Conservation (phyloP, 305 asterid species). For the Andrographis paniculata region DNA sequence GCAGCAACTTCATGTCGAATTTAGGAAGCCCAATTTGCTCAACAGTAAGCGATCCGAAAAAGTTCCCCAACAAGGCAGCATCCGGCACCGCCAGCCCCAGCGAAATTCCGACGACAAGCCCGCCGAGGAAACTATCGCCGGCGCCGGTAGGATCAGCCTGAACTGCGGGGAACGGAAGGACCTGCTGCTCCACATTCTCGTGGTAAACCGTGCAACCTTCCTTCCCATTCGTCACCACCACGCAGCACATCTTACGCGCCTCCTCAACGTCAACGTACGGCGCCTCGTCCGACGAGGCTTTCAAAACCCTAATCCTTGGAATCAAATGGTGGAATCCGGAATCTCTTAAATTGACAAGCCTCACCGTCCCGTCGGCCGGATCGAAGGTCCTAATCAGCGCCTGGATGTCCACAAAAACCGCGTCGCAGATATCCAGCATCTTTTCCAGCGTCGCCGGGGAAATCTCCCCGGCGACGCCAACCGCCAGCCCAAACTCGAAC, state of each 20-base stretch:
- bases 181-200: conserved; percentile 44
- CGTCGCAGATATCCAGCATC: conserved; percentile 58
- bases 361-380: conserved; percentile 57
- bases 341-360: conserved; percentile 44
- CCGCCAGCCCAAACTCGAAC: conserved; percentile 74
- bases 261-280: conserved; percentile 58
- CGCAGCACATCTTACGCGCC: conserved; percentile 61
- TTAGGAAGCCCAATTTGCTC: conserved; percentile 71
- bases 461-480: conserved; percentile 90
- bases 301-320: conserved; percentile 57
- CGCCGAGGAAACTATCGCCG: conserved; percentile 93
- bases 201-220: conserved; percentile 69
- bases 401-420: conserved; percentile 80
- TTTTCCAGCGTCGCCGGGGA: conserved; percentile 59
- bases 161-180: conserved; percentile 53
- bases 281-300: conserved; percentile 86
- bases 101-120: conserved; percentile 67
- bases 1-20: conserved; percentile 51
- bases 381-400: conserved; percentile 71
- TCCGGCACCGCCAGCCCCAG: conserved; percentile 70
- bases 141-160: conserved; percentile 97
- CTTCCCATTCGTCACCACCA: conserved; percentile 82
- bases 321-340: conserved; percentile 52
- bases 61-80: conserved; percentile 84
- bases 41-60: conserved; percentile 81